Conservation (phyloP, 225 moss, liverwort and hornwort genomes). For the Bryum argenteum region DNA sequence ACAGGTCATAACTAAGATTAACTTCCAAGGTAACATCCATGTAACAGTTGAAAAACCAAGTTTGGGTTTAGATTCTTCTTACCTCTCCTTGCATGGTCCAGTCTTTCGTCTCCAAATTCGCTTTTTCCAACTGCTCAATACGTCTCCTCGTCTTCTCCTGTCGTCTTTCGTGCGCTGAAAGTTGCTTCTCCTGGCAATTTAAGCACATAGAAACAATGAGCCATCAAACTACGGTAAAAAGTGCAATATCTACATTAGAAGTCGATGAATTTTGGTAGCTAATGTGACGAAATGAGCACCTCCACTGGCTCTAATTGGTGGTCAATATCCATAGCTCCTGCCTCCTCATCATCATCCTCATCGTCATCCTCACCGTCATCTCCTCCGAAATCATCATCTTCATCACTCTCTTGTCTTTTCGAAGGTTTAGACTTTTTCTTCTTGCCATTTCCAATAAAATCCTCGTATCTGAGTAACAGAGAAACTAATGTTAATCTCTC, state of each 20-base stretch:
- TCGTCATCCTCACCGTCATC: constrained; percentile 48
- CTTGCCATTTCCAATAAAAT: constrained; percentile 60
- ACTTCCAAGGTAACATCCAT: background rate
- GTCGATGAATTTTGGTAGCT: background rate
- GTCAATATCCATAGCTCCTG: constrained; percentile 36
- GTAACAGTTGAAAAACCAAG: constrained; percentile 2
- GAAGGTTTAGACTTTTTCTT: constrained; percentile 42
- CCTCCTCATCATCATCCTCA: constrained; percentile 44
- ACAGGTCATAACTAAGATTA: constrained; percentile 2
- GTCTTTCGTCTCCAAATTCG: constrained; percentile 76
- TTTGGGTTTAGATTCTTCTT: constrained; percentile 3
- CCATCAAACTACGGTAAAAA: background rate
- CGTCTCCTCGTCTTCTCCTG: constrained; percentile 69
- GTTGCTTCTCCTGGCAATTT: constrained; percentile 57
- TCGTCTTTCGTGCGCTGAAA: constrained; percentile 82
- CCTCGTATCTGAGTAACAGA: constrained; percentile 48
- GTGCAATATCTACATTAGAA: background rate
- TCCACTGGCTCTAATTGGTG: constrained; percentile 26
- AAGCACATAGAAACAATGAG: constrained; percentile 10
- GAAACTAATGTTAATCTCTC: constrained; percentile 11
- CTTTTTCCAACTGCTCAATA: constrained; percentile 79
- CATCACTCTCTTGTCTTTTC: constrained; percentile 31
- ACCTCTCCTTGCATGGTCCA: constrained; percentile 99
- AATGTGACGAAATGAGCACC: constrained; percentile 19
- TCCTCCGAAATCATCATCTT: constrained; percentile 50